Conservation (phyloP, 1,284 basidiomycete species). For the Sanghuangporus baumii region DNA sequence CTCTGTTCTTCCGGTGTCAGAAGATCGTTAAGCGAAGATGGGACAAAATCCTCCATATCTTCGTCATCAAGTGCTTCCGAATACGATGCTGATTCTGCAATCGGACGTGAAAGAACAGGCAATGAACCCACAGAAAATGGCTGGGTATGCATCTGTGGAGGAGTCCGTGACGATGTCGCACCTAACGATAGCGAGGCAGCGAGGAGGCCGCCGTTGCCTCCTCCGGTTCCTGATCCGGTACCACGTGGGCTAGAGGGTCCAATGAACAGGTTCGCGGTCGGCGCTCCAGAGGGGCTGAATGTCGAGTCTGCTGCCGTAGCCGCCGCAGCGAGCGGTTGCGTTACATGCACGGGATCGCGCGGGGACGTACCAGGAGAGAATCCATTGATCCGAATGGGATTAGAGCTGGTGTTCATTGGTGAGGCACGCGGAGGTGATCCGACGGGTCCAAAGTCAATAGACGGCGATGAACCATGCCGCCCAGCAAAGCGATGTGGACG, state of each 20-base stretch:
- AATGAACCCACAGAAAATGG: constrained; percentile 27
- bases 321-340: constrained; percentile 24
- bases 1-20: constrained; percentile 80
- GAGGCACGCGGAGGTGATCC: constrained; percentile 58
- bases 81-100: constrained; percentile 21
- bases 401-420: constrained; percentile 32
- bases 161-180: constrained; percentile 17
- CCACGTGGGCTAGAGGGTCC: constrained; percentile 24
- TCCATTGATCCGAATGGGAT: constrained; percentile 33
- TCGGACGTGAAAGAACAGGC: constrained; percentile 17
- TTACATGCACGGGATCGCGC: constrained; percentile 16
- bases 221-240: constrained; percentile 31
- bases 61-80: constrained; percentile 57
- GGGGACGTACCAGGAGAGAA: constrained; percentile 50
- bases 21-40: constrained; percentile 81
- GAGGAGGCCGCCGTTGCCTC: constrained; percentile 25
- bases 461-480: constrained; percentile 28
- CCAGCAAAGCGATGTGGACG: constrained; percentile 31
- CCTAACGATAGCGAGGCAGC: constrained; percentile 48
- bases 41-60: constrained; percentile 83
- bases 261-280: constrained; percentile 46
- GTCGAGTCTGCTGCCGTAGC: constrained; percentile 40
- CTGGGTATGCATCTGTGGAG: not conserved
- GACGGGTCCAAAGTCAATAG: constrained; percentile 66
- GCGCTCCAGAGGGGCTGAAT: constrained; percentile 58